phyloP scores from a whole-genome alignment of 257 asterid genomes.

The Linderniella brevidens region DNA sequence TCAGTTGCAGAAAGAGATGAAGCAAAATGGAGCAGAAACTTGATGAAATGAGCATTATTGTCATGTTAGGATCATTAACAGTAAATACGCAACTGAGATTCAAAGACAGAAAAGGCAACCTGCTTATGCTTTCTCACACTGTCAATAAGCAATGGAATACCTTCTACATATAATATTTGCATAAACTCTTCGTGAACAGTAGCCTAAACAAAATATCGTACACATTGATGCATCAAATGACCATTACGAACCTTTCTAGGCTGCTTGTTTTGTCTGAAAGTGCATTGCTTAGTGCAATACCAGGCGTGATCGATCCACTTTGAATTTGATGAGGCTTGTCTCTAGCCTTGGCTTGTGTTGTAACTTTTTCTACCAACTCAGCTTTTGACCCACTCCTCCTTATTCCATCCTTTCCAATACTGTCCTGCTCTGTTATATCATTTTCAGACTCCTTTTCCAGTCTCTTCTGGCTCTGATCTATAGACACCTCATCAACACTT shows the following conservation, averaged over 20 bases:
- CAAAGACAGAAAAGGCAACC: slow-evolving; percentile 4
- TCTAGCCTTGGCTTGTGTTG: slow-evolving; percentile 25
- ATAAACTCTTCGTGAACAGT: no score
- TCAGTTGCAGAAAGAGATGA: no score
- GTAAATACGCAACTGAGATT: not conserved
- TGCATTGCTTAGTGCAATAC: slow-evolving; percentile 43
- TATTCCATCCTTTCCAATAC: slow-evolving; percentile 22
- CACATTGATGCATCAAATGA: no score
- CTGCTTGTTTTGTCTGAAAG: slow-evolving; percentile 45
- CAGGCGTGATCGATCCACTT: slow-evolving; percentile 89
- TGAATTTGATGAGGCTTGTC: slow-evolving; percentile 69
- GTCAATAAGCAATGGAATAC: no score
- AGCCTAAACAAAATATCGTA: no score
- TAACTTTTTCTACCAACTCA: slow-evolving; percentile 51
- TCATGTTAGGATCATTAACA: no score
- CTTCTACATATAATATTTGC: no score
- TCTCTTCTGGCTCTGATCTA: slow-evolving; percentile 20
- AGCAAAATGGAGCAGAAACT: no score
- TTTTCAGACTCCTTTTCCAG: slow-evolving; percentile 25
- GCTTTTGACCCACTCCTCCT: slow-evolving; percentile 28
- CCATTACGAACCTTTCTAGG: slow-evolving; percentile 43
- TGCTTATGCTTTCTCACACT: no score
- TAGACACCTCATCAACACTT: slow-evolving; percentile 22
- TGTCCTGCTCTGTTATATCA: slow-evolving; percentile 24
- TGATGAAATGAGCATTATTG: no score